Conservation (phyloP, 2,329 filamentous ascomycete genomes). For the Chaetomium sp. region DNA sequence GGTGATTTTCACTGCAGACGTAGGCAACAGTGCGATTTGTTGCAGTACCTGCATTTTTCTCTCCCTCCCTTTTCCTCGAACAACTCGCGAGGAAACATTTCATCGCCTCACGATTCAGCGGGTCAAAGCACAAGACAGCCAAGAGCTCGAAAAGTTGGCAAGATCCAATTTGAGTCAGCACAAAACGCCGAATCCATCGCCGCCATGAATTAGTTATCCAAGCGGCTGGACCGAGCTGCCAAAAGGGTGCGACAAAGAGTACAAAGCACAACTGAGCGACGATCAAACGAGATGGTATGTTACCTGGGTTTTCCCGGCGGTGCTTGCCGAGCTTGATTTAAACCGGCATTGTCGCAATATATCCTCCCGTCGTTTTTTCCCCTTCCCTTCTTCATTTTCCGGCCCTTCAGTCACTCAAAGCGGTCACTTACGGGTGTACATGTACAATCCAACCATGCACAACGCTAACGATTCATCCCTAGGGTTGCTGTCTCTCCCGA, state of each 20-base stretch:
- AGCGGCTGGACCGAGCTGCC: conserved; percentile 20
- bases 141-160: background rate
- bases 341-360: no score
- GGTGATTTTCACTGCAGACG: no score
- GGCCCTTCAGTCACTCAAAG: no score
- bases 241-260: conserved; percentile 16
- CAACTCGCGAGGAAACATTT: no score
- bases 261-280: background rate
- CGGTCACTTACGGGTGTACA: background rate
- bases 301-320: background rate
- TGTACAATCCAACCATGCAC: background rate
- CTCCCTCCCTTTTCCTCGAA: no score
- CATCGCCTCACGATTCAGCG: no score
- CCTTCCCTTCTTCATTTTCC: background rate
- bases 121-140: background rate
- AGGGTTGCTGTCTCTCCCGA: conserved; percentile 56
- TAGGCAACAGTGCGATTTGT: no score
- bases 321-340: background rate
- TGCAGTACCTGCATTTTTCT: no score
- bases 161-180: background rate
- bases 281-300: conserved; percentile 20
- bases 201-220: conserved; percentile 25
- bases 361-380: no score
- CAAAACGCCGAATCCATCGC: background rate
- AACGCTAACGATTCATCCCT: background rate